Base-by-base conservation (phyloP, 1,139 yeast genomes). In the Yamadazyma triangularis region DNA sequence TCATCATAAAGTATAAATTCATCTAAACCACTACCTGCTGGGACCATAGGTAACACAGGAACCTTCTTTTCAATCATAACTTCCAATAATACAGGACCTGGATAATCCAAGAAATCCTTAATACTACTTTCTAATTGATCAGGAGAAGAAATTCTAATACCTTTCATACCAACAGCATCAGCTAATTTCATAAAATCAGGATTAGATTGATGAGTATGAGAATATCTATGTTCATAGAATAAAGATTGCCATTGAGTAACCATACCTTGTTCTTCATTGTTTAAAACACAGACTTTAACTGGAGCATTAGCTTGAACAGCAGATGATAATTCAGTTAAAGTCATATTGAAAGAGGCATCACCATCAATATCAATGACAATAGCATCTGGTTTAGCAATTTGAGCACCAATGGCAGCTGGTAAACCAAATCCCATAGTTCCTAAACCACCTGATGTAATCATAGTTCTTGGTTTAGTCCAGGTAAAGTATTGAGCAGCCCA, bases 201-300 rank as follows among this genome's bases (percentile, higher is more conserved):
- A 63, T 89, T 89, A 44, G 76, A 59, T 65, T 91, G 98, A 66
- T 91, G 97, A 13, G 98, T 89, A 64, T 91, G 97, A 8, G 96
- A 74, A 59, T 86, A 91, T 65, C 98, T 81, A 62, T 91, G 91
- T 60, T 91, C 95, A 64, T 91, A 91, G 70, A 91, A 91, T 42
- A 91, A 70, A 12, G 96, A 84, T 68, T 91, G 98, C 98, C 98
- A 91, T 64, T 91, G 98, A 13, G 97, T 91, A 36, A 91, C 98
- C 98, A 91, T 91, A 56, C 98, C 98, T 70, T 91, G 98, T 67
- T 91, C 98, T 67, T 89, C 97, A 59, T 91, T 91, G 62, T 91
- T 91, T 55, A 91, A 72, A 35, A 91, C 80, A 60, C 89, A 73
- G 38, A 86, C 74, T 70, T 91, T 91, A 44, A 91, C 80, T 41